Evolutionary conservation across 257 asterid genomes (phyloP), one percentile per base, ranked within the genome.

Genomic region (Ligustrum vulgare): DNA sequence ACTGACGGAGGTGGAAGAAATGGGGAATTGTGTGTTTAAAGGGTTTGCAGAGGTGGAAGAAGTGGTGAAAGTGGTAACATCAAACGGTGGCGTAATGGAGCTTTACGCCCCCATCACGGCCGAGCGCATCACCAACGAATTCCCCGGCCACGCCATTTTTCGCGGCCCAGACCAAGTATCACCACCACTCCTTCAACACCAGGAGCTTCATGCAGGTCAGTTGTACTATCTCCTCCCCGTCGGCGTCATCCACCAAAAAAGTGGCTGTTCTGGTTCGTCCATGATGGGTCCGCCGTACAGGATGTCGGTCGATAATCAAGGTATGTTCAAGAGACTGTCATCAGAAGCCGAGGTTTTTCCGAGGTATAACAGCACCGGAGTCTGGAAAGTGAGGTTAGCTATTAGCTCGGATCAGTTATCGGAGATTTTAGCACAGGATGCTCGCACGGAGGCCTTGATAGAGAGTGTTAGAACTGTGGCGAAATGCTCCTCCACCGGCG

Each of bases 311-410:
- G 86, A 85, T 32, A 64, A 72, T 15, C 80, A 76, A 25, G 74
- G 74, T n/a, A 20, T 64, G 75, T 8, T 51, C 34, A 75, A 47
- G 80, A 75, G 79, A 12, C 8, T n/a, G 74, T 72, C 20, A 32
- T 69, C 82, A 25, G 81, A 76, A 18, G 78, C 79, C 0, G 86
- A 82, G 43, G 84, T 74, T 36, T 72, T 75, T 16, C 86, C 84
- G 3, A 67, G 80, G 80, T 80, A 77, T 79, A 85, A 72, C 78
- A 68, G 75, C 60, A 3, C 68, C 18, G 90, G 89, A 32, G 80
- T 83, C 23, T 88, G 93, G 93, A 88, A 86, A 32, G 93, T 88
- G 80, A 81, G 86, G 75, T 81, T 88, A 32, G 87, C 85, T 2
- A 88, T 88, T 9, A 79, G 75, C 75, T 77, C 91, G 1, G 89